Conservation (phyloP, 441 rosid species). For the Raphanus hybrid region DNA sequence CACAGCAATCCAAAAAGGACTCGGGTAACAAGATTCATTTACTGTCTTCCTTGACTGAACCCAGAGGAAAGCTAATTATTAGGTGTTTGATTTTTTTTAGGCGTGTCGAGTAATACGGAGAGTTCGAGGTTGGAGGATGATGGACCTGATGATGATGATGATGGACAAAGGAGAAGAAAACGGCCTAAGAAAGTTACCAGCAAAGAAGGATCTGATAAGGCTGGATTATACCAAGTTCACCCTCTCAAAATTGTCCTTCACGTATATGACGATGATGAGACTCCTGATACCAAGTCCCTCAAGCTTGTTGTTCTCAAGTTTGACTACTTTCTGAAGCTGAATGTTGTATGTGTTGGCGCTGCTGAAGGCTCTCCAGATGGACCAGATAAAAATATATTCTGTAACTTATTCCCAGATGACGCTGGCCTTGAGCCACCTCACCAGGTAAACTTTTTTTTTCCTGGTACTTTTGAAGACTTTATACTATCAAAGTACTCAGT, state of each 20-base stretch:
- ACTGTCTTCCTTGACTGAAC: not conserved
- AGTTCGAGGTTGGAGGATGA: slow-evolving; percentile 83
- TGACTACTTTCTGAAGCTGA: slow-evolving; percentile 82
- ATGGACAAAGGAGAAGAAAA: slow-evolving; percentile 91
- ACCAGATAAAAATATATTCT: slow-evolving; percentile 68
- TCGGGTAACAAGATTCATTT: slow-evolving; percentile 46
- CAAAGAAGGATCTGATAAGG: slow-evolving; percentile 68
- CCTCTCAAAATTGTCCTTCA: slow-evolving; percentile 78
- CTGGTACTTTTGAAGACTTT: not conserved
- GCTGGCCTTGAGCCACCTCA: slow-evolving; percentile 89
- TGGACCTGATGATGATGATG: slow-evolving; percentile 86
- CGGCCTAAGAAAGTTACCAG: slow-evolving; percentile 66
- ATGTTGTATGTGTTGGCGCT: slow-evolving; percentile 78
- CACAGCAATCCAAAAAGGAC: slow-evolving; percentile 84
- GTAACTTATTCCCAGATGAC: slow-evolving; percentile 92
- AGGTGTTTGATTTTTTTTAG: slow-evolving; percentile 45
- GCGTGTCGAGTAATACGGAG: slow-evolving; percentile 58
- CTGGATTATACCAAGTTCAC: slow-evolving; percentile 76
- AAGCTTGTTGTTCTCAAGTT: slow-evolving; percentile 78
- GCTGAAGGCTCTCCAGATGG: slow-evolving; percentile 77
- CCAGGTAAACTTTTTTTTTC: slow-evolving; percentile 57
- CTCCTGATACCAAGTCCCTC: slow-evolving; percentile 61
- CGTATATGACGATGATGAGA: slow-evolving; percentile 64
- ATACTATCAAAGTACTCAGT: slow-evolving; percentile 7
- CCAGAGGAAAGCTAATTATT: slow-evolving; percentile 8